A percentile compares a stretch with the other conserved stretches of the same genome.
These are phyloP conservation scores for Pseudomassariella vexata DNA, from an alignment of 2,329 filamentous ascomycete species.

Conservation along the genomic window DNA sequence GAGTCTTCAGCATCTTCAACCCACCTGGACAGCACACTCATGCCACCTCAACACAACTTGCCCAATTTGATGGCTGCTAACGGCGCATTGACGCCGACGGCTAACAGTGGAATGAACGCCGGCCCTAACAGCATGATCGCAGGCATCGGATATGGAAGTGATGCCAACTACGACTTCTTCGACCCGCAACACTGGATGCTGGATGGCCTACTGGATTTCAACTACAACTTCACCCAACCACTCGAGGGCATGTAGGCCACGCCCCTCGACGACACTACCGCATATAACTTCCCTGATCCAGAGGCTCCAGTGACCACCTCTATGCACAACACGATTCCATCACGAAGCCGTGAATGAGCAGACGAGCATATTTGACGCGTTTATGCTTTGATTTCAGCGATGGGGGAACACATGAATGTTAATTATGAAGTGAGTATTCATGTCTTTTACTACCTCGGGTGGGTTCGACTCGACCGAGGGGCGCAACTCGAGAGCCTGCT, in stretches of 20 bases:
- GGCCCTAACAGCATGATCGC: conserved; percentile 41
- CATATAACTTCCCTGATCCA: no score
- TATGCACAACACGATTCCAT: no score
- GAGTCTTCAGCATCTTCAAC: conserved; percentile 66
- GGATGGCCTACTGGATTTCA: conserved; percentile 77
- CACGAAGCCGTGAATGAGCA: no score
- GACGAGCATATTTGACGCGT: not conserved
- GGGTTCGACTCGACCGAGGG: conserved; percentile 1
- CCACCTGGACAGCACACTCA: conserved; percentile 56
- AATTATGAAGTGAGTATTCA: conserved; percentile 1
- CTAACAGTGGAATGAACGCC: conserved; percentile 36
- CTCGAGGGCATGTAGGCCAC: conserved; percentile 44
- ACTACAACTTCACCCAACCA: conserved; percentile 53
- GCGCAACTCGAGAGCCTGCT: not conserved
- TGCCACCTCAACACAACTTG: conserved; percentile 39
- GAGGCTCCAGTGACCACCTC: no score
- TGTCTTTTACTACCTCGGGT: not conserved
- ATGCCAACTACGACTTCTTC: conserved; percentile 79
- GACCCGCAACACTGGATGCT: conserved; percentile 92
- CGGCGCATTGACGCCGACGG: conserved; percentile 47
- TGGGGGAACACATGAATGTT: conserved; percentile 1
- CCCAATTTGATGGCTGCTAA: conserved; percentile 44
- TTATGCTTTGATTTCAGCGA: conserved; percentile 2
- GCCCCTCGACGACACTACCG: not conserved
- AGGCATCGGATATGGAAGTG: conserved; percentile 50